Base-by-base conservation (phyloP, 2,329 filamentous ascomycete species). In the Penicillium crustosum region DNA sequence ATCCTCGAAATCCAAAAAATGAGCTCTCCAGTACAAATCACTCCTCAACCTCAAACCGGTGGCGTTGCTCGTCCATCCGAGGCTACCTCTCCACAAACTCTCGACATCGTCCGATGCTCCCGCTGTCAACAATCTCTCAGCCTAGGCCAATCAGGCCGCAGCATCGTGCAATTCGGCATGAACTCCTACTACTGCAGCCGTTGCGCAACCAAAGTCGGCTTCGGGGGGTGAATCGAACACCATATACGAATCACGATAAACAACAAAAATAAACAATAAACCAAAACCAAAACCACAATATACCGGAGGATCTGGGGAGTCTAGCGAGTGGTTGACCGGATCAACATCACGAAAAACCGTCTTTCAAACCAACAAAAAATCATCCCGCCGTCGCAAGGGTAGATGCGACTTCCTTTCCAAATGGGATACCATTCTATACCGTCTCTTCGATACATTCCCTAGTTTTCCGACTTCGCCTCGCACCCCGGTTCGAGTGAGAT, bases 151-250 rank as follows among this genome's bases (percentile, higher is more conserved):
- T 72, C 74, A 8, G 67, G 72, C 10, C 64, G 70, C 1, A 75
- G 72, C 6, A 73, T 73, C 2, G 75, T 81, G 19, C 76, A 75
- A 45, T 80, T 80, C 65, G 78, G 77, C 53, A 77, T 79, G 70
- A 81, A 80, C 59, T 79, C 77, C 21, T 81, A 80, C 61, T 81
- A 81, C 63, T 81, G 79, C 66, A 73, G 67, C 49, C 75, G 77
- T 49, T 79, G 77, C 60, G 77, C 77, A 23, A 72, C 71, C 17
- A 77, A 78, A 70, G 77, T 79, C 44, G 77, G 77, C 35, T 79
- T 77, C 61, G 70, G 69, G 23, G 67, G 70, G 42, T 77, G 75
- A 78, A 61, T 52, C 3, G 25, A n/a, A 15, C 33, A 49, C 27
- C 4, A 42, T 27, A 23, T 13, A 19, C 27, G 21, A 25, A 10